Conservation (phyloP, 345 rosid species). For the Acer campestre region DNA sequence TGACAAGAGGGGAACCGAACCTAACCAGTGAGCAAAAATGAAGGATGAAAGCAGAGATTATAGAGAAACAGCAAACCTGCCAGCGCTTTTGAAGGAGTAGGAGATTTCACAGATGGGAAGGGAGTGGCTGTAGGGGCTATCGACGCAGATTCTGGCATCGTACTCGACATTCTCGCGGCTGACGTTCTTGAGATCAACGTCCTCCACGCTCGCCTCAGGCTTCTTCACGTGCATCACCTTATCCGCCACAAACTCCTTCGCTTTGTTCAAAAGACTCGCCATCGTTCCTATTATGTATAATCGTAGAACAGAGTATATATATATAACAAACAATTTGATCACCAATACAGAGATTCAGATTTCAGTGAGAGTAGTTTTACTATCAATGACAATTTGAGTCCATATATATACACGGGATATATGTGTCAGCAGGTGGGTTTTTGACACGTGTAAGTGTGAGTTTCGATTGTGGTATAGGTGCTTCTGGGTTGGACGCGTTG, state of each 20-base stretch:
- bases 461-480: too few relatives aligned
- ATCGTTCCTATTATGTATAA: constrained; percentile 6
- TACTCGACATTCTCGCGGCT: constrained; percentile 63
- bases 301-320: background rate
- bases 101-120: constrained; percentile 83
- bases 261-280: constrained; percentile 55
- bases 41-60: too few relatives aligned
- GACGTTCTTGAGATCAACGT: constrained; percentile 69
- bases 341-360: background rate
- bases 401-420: background rate
- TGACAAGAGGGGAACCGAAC: too few relatives aligned
- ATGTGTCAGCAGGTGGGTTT: background rate
- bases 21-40: too few relatives aligned
- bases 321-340: too few relatives aligned
- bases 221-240: constrained; percentile 57
- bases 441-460: background rate
- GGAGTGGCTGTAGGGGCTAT: constrained; percentile 67
- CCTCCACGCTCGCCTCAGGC: constrained; percentile 69
- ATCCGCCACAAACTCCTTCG: constrained; percentile 73
- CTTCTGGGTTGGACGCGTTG: background rate
- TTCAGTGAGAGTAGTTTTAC: too few relatives aligned
- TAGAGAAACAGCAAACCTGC: constrained; percentile 19
- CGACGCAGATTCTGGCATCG: constrained; percentile 63
- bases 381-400: background rate
- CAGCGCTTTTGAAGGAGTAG: constrained; percentile 69